Percentiles rank a stretch among this genome's conserved stretches.
Evolutionary conservation across 148 eudicot species (phyloP).

Genomic region (Suaeda aralocaspica): DNA sequence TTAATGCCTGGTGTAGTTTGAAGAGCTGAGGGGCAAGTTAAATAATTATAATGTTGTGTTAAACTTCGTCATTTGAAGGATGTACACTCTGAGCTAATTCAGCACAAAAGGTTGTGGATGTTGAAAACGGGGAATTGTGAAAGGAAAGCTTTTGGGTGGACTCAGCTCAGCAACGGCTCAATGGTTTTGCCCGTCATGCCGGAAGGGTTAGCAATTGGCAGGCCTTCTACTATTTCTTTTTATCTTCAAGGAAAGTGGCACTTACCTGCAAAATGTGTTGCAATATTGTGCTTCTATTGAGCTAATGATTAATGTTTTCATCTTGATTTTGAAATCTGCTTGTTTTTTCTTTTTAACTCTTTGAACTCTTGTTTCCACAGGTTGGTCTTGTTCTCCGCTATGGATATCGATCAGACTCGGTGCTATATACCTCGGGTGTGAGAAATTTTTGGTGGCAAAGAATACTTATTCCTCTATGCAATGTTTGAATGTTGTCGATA

Average conservation of each 20-base stretch:
- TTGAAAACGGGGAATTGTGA: slow-evolving; percentile 79
- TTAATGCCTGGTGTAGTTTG: background rate
- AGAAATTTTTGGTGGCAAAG: slow-evolving; percentile 96
- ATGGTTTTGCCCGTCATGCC: slow-evolving; percentile 94
- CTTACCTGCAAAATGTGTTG: background rate
- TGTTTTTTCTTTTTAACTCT: background rate
- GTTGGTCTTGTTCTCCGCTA: slow-evolving; percentile 82
- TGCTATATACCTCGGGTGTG: slow-evolving; percentile 86
- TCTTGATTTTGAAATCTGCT: too few species aligned
- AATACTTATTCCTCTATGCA: slow-evolving; percentile 73
- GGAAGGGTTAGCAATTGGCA: slow-evolving; percentile 53
- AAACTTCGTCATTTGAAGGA: slow-evolving; percentile 39
- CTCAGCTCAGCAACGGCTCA: slow-evolving; percentile 63
- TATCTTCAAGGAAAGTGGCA: too few species aligned
- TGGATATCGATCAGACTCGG: slow-evolving; percentile 79
- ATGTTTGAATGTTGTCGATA: slow-evolving; percentile 89
- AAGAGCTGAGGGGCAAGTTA: background rate
- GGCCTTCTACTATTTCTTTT: too few species aligned
- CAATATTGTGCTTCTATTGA: too few species aligned
- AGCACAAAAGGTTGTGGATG: slow-evolving; percentile 92
- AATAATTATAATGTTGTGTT: background rate
- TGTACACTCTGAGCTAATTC: slow-evolving; percentile 91
- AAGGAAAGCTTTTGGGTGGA: slow-evolving; percentile 75
- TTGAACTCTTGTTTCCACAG: slow-evolving; percentile 30
- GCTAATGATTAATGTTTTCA: too few species aligned